These are phyloP conservation scores for Boletus speciosus DNA, from an alignment of 768 basidiomycete genomes.

Conservation along the genomic window DNA sequence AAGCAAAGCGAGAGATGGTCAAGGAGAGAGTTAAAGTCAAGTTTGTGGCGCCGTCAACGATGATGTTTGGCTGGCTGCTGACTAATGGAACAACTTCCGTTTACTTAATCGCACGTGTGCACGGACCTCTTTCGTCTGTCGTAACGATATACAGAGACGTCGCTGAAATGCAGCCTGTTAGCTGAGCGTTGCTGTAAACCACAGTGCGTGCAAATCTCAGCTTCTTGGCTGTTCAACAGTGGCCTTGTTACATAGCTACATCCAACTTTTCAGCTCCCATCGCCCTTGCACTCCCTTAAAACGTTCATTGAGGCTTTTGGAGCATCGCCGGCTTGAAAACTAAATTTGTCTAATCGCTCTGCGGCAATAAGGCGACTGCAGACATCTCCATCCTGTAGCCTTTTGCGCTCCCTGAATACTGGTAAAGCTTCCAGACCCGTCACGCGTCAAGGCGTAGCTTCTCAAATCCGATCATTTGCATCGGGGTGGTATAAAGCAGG, in stretches of 20 bases:
- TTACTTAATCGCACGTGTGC: slow-evolving; percentile 24
- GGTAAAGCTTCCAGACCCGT: neutral
- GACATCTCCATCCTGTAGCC: slow-evolving; percentile 15
- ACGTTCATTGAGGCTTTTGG: slow-evolving; percentile 4
- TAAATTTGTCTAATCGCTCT: slow-evolving; percentile 1
- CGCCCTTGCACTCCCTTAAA: neutral
- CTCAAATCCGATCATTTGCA: neutral
- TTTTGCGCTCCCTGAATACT: slow-evolving; percentile 9
- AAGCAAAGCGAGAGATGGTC: slow-evolving; percentile 17
- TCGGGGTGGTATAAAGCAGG: slow-evolving; percentile 15
- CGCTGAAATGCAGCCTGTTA: slow-evolving; percentile 3
- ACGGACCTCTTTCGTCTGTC: slow-evolving; percentile 20
- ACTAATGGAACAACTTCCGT: slow-evolving; percentile 17
- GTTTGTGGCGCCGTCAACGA: slow-evolving; percentile 21
- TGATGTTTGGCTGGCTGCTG: slow-evolving; percentile 17
- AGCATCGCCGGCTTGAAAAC: neutral
- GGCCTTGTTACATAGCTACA: slow-evolving; percentile 12
- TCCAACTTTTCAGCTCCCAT: neutral
- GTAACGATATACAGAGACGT: neutral
- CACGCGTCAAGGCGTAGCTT: slow-evolving; percentile 11
- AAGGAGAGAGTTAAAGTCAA: slow-evolving; percentile 23
- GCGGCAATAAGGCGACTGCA: slow-evolving; percentile 3
- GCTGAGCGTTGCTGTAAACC: slow-evolving; percentile 3
- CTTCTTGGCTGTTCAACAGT: neutral
- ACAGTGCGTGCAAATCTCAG: neutral